Conservation (phyloP, 2,329 filamentous ascomycete genomes). For the Neopestalotiopsis sp. region DNA sequence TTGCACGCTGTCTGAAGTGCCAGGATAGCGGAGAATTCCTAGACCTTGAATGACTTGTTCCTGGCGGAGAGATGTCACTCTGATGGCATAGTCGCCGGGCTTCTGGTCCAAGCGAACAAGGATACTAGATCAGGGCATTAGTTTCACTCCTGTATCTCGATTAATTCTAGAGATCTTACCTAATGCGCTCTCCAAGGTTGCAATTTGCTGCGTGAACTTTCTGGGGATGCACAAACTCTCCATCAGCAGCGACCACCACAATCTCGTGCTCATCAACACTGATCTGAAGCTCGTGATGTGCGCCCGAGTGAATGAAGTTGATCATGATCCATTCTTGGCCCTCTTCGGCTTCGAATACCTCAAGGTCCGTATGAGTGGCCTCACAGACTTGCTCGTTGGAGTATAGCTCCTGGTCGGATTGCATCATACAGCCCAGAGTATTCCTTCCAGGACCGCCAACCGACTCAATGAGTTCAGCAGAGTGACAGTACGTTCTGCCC, state of each 20-base stretch:
- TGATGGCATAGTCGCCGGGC: constrained; percentile 24
- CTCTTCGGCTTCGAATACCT: constrained; percentile 20
- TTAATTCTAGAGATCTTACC: constrained; percentile 5
- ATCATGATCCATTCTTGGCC: constrained; percentile 26
- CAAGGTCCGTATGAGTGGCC: constrained; percentile 22
- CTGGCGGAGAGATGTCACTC: constrained; percentile 23
- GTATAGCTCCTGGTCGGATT: constrained; percentile 19
- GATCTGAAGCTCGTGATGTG: constrained; percentile 25
- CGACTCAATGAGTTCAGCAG: constrained; percentile 12
- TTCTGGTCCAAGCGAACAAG: constrained; percentile 23
- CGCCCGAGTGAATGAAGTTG: constrained; percentile 27
- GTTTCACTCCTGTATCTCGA: background rate
- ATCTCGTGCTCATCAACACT: constrained; percentile 27
- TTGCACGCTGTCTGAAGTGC: background rate
- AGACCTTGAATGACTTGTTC: constrained; percentile 26
- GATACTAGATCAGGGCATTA: constrained; percentile 15
- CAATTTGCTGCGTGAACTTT: constrained; percentile 25
- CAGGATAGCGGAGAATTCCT: constrained; percentile 23
- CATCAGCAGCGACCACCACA: constrained; percentile 25
- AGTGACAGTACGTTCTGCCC: constrained; percentile 23
- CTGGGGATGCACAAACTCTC: constrained; percentile 26
- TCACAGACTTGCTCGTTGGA: constrained; percentile 22
- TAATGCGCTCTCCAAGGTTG: constrained; percentile 26
- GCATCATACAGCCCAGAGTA: constrained; percentile 21
- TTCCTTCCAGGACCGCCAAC: constrained; percentile 22